These are phyloP conservation scores for Canavalia ensiformis DNA, from an alignment of 306 rosid genomes.

Conservation along the genomic window DNA sequence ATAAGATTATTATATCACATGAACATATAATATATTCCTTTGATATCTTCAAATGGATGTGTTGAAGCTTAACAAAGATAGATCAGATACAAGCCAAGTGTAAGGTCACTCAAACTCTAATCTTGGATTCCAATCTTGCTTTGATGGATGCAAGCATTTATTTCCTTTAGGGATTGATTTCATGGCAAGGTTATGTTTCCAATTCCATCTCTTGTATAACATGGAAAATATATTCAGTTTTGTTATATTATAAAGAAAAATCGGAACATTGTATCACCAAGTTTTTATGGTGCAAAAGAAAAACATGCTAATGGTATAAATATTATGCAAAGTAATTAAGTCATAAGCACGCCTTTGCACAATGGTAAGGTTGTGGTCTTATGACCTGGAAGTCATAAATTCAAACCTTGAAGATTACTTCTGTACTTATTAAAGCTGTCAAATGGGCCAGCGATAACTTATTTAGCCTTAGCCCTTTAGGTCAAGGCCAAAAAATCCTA, in stretches of 20 bases:
- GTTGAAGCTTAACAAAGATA: conserved; percentile 91
- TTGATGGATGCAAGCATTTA: conserved; percentile 77
- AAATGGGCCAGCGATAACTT: too few relatives aligned
- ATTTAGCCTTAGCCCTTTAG: too few relatives aligned
- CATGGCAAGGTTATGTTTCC: conserved; percentile 62
- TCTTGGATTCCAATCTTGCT: conserved; percentile 88
- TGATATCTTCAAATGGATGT: conserved; percentile 68
- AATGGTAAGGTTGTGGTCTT: not conserved
- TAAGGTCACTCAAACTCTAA: conserved; percentile 97
- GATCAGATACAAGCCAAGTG: conserved; percentile 84
- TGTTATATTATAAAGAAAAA: conserved; percentile 37
- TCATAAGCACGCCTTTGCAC: not conserved
- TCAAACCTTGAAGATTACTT: not conserved
- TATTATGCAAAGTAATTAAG: not conserved
- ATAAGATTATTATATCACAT: conserved; percentile 42
- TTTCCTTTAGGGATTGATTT: conserved; percentile 77
- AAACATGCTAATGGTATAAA: conserved; percentile 7
- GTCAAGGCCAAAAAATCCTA: too few relatives aligned
- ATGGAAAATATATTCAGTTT: conserved; percentile 41
- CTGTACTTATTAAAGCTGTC: not conserved
- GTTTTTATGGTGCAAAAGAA: conserved; percentile 14
- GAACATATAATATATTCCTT: conserved; percentile 52
- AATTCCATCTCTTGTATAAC: conserved; percentile 63
- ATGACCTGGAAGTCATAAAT: not conserved
- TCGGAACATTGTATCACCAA: conserved; percentile 5